These are phyloP conservation scores for Cystobasidium pallidum DNA, from an alignment of 1,284 basidiomycete species.

Conservation along the genomic window DNA sequence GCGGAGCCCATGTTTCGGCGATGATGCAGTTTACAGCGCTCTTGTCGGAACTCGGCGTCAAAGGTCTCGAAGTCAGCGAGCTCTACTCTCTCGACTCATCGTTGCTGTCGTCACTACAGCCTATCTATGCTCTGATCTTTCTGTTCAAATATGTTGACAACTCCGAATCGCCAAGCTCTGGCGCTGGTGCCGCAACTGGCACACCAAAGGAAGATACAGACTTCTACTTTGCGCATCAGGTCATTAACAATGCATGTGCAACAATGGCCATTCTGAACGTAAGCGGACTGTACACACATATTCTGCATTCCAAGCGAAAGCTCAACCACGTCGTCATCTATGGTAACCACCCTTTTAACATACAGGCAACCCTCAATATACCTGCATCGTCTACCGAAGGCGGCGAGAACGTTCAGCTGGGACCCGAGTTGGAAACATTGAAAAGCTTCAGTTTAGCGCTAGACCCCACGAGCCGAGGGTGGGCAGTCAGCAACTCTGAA, in stretches of 20 bases:
- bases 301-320: conserved; percentile 54
- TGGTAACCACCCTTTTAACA: conserved; percentile 54
- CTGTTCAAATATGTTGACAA: conserved; percentile 86
- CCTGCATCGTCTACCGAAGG: background rate
- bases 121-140: conserved; percentile 81
- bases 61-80: conserved; percentile 60
- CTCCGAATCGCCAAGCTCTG: conserved; percentile 43
- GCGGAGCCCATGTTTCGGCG: conserved; percentile 44
- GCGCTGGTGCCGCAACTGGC: conserved; percentile 58
- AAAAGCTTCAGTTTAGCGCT: conserved; percentile 63
- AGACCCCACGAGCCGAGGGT: conserved; percentile 66
- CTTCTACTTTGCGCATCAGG: conserved; percentile 57
- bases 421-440: conserved; percentile 72
- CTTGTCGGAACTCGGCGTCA: conserved; percentile 59
- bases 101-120: conserved; percentile 68
- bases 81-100: conserved; percentile 81
- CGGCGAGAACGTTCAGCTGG: conserved; percentile 63
- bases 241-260: conserved; percentile 75
- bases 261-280: conserved; percentile 84
- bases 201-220: conserved; percentile 33
- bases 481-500: conserved; percentile 82
- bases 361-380: conserved; percentile 42
- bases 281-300: background rate
- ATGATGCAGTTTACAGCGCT: conserved; percentile 58
- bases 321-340: conserved; percentile 74